phyloP scores from a whole-genome alignment of 768 basidiomycete species.

The Bullera alba region DNA sequence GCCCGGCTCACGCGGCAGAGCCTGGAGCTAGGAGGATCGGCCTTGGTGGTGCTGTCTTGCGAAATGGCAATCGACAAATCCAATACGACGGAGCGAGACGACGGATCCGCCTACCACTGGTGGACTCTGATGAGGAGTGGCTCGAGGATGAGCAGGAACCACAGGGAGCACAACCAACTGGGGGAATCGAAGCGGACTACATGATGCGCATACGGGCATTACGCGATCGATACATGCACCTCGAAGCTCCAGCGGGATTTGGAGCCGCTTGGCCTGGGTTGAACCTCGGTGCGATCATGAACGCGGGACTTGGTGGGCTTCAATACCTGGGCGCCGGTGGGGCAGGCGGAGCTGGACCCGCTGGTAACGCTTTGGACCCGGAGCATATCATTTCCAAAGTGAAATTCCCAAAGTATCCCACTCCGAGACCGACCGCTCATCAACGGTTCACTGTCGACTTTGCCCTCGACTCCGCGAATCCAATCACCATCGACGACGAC shows the following conservation, averaged over 20 bases:
- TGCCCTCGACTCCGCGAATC: conserved; percentile 9
- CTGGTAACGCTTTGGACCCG: background rate
- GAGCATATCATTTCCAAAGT: conserved; percentile 2
- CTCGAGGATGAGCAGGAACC: too few species aligned
- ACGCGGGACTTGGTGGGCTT: too few species aligned
- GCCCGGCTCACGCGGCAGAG: background rate
- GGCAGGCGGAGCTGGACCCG: background rate
- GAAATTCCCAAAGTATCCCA: background rate
- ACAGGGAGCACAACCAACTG: too few species aligned
- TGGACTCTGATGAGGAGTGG: too few species aligned
- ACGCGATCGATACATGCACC: too few species aligned
- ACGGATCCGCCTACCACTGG: background rate
- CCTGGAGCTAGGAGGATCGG: conserved; percentile 9
- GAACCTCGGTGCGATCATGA: too few species aligned
- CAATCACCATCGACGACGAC: conserved; percentile 36
- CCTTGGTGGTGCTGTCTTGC: conserved; percentile 25
- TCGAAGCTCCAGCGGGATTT: too few species aligned
- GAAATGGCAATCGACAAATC: conserved; percentile 6
- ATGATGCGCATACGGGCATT: too few species aligned
- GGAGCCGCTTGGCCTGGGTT: too few species aligned
- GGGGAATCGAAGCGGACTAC: too few species aligned
- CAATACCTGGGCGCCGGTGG: too few species aligned
- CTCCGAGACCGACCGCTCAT: too few species aligned
- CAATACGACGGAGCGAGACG: background rate
- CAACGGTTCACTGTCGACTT: conserved; percentile 37